Conservation (phyloP, 768 basidiomycete genomes). For the Leccinum fibrillosum region DNA sequence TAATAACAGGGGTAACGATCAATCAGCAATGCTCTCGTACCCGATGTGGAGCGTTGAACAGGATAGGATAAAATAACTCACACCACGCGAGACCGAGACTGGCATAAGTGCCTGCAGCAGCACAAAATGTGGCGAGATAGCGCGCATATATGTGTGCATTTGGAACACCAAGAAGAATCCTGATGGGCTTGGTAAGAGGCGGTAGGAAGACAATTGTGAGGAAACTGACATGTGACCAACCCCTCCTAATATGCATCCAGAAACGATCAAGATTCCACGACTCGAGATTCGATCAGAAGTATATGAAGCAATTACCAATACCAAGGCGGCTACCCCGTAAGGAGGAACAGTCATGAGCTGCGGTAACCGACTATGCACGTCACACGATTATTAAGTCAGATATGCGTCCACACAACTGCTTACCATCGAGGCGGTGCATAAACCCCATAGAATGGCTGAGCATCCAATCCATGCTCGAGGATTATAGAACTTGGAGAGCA, state of each 20-base stretch:
- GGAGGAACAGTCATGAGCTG: constrained; percentile 55
- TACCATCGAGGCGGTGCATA: constrained; percentile 71
- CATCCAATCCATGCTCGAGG: constrained; percentile 71
- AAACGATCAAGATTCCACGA: constrained; percentile 37
- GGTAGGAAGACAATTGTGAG: background rate
- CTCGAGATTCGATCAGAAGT: constrained; percentile 42
- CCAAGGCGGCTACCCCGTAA: constrained; percentile 41
- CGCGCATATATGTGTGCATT: constrained; percentile 33
- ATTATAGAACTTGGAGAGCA: constrained; percentile 62
- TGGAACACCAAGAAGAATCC: constrained; percentile 34
- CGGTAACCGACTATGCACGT: constrained; percentile 29
- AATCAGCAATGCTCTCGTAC: too few species aligned
- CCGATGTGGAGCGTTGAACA: too few species aligned
- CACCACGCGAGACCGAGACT: constrained; percentile 38
- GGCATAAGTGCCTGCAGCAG: constrained; percentile 44
- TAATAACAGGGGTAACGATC: too few species aligned
- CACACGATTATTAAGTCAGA: background rate
- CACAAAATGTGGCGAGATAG: constrained; percentile 45
- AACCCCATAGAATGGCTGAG: constrained; percentile 69
- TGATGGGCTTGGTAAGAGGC: background rate
- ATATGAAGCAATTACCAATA: constrained; percentile 37
- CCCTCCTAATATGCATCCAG: constrained; percentile 31
- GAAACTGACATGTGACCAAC: constrained; percentile 40
- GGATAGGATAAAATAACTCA: too few species aligned
- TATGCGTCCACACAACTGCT: background rate